Base-by-base conservation (phyloP, 2,329 filamentous ascomycete genomes). In the Paecilomyces niveus region DNA sequence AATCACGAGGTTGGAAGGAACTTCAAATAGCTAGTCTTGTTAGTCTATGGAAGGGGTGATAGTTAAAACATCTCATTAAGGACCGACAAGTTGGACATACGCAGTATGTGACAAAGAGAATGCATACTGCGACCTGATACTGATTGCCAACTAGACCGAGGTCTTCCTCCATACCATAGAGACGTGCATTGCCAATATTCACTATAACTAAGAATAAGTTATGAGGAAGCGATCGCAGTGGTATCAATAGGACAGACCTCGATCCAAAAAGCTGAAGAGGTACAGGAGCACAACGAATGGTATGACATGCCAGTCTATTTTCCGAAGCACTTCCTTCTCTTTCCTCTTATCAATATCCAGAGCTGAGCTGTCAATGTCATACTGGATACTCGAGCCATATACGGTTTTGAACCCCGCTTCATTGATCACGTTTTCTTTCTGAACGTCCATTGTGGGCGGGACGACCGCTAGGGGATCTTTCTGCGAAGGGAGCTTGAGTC, bases 231-330 rank as follows among this genome's bases (percentile, higher is more conserved):
- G 32, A 58, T 18, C n/a, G 45, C 31, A 29, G 29, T 33, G 33
- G 55, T 22, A 31, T 31, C 13, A 15, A 26, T 29, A 21, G 24
- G 54, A 29, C 63, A 26, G 54, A 63, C 74, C 79, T 70, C 88
- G 80, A 68, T 91, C 89, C 8, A 92, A 74, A 69, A 92, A 92
- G 64, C 85, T 88, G 64, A 92, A 85, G 13, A 92, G 79, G 69
- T 93, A 93, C 15, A 77, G 59, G 22, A 75, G 60, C 50, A 78
- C 71, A 10, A 76, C 68, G 26, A 76, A 71, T 1, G 75, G 75
- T 50, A 77, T 64, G 58, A 67, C 62, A 35, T 59, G 59, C 62
- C 57, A 64, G 53, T 68, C 66, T 26, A 67, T 54, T 32, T 67
- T 68, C 13, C 64, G 58, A 21, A 69, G 59, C 49, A 74, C 49